Evolutionary conservation across 805 yeast species (phyloP).

Genomic region (Candida broadrunensis): DNA sequence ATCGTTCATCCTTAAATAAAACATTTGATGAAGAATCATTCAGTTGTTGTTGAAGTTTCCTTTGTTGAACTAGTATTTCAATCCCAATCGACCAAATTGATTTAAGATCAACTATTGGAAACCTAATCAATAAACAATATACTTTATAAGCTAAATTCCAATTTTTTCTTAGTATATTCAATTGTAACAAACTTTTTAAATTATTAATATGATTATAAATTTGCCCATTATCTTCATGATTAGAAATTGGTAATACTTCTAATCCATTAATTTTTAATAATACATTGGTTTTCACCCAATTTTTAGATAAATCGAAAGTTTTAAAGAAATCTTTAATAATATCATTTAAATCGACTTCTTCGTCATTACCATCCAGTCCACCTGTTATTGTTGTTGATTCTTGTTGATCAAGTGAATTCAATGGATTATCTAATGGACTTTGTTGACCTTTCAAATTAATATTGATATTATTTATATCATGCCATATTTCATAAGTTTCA

Average conservation of each 20-base stretch:
- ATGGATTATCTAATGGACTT: no score
- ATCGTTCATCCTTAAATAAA: conserved; percentile 23
- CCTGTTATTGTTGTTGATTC: not conserved
- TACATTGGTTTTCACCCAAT: conserved; percentile 17
- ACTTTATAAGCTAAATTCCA: conserved; percentile 58
- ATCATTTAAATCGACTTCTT: conserved; percentile 2
- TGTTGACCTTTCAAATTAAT: conserved; percentile 5
- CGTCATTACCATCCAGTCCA: conserved; percentile 4
- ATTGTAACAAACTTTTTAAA: conserved; percentile 46
- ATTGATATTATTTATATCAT: conserved; percentile 15
- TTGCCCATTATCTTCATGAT: not conserved
- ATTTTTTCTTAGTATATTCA: conserved; percentile 43
- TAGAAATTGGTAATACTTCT: conserved; percentile 17
- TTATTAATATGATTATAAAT: conserved; percentile 21
- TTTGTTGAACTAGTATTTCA: conserved; percentile 40
- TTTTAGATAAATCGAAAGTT: conserved; percentile 17
- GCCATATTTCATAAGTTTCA: conserved; percentile 34
- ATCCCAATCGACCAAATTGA: conserved; percentile 64
- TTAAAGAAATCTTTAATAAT: conserved; percentile 8
- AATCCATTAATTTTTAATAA: conserved; percentile 12
- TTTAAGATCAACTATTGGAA: conserved; percentile 50
- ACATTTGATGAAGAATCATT: conserved; percentile 1
- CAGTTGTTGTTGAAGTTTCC: conserved; percentile 5
- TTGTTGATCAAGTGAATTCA: no score
- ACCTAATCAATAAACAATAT: conserved; percentile 47